Evolutionary conservation across 2,329 filamentous ascomycete genomes (phyloP).

Genomic region (Fusarium haematococcum): DNA sequence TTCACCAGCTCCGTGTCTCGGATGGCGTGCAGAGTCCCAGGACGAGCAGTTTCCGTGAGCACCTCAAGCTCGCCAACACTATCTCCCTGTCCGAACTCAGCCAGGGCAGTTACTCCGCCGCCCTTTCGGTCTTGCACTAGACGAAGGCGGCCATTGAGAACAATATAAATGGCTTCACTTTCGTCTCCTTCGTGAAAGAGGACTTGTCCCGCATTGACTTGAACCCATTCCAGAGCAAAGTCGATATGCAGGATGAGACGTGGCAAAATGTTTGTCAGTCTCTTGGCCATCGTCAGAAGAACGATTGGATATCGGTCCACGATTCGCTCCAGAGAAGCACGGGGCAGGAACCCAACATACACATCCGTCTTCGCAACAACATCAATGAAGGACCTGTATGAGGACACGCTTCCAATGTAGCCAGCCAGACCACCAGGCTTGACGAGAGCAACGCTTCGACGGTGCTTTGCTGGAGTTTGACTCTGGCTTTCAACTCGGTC

Average conservation of each 20-base stretch:
- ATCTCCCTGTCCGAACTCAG: constrained; percentile 96
- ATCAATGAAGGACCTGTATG: constrained; percentile 95
- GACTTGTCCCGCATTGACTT: constrained; percentile 94
- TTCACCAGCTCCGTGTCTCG: constrained; percentile 96
- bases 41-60: constrained; percentile 91
- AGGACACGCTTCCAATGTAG: constrained; percentile 94
- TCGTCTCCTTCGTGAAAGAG: constrained; percentile 95
- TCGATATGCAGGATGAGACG: constrained; percentile 95
- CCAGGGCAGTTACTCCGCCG: constrained; percentile 85
- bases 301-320: constrained; percentile 94
- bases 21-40: constrained; percentile 93
- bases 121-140: constrained; percentile 85
- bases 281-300: constrained; percentile 94
- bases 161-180: constrained; percentile 98
- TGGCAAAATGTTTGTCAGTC: constrained; percentile 88
- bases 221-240: constrained; percentile 98
- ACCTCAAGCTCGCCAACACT: constrained; percentile 98
- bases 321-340: constrained; percentile 87
- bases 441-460: constrained; percentile 85
- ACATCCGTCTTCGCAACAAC: constrained; percentile 98
- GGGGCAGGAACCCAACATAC: constrained; percentile 93
- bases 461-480: constrained; percentile 56
- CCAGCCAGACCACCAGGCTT: constrained; percentile 95
- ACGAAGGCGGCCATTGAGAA: constrained; percentile 90
- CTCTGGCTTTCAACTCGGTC: constrained; percentile 55